phyloP scores from a whole-genome alignment of 805 yeast species.

The Candida michaelii region DNA sequence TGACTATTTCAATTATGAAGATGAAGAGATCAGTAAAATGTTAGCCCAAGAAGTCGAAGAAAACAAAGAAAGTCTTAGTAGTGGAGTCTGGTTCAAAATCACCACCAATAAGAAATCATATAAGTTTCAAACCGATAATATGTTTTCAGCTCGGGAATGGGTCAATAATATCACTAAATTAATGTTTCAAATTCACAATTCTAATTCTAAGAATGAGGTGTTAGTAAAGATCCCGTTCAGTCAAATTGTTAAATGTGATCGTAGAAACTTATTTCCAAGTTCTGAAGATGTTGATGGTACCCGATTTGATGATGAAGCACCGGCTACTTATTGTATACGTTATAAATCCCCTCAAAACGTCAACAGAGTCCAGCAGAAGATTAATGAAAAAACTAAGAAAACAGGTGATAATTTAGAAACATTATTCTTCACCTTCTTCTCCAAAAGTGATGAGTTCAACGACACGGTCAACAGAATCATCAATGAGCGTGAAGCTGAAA shows the following conservation, averaged over 20 bases:
- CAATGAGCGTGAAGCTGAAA: constrained; percentile 12
- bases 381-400: constrained; percentile 12
- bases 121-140: constrained; percentile 70
- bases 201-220: constrained; percentile 70
- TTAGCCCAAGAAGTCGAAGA: constrained; percentile 27
- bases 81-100: constrained; percentile 56
- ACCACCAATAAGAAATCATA: constrained; percentile 57
- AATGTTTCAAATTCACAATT: constrained; percentile 60
- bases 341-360: not conserved
- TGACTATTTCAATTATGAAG: constrained; percentile 20
- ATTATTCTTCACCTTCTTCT: constrained; percentile 67
- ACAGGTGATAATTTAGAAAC: constrained; percentile 47
- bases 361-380: constrained; percentile 10
- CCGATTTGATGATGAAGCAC: constrained; percentile 11
- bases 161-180: constrained; percentile 69
- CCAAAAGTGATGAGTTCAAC: constrained; percentile 44
- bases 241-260: constrained; percentile 62
- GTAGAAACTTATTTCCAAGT: constrained; percentile 30
- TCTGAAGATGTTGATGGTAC: constrained; percentile 8
- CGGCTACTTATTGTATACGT: constrained; percentile 10
- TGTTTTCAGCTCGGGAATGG: constrained; percentile 79
- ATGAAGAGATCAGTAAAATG: constrained; percentile 23
- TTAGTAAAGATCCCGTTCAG: constrained; percentile 73
- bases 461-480: constrained; percentile 35
- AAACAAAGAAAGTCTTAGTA: constrained; percentile 24